phyloP scores from a whole-genome alignment of 805 yeast genomes.

The Monosporozyma aerobia region DNA sequence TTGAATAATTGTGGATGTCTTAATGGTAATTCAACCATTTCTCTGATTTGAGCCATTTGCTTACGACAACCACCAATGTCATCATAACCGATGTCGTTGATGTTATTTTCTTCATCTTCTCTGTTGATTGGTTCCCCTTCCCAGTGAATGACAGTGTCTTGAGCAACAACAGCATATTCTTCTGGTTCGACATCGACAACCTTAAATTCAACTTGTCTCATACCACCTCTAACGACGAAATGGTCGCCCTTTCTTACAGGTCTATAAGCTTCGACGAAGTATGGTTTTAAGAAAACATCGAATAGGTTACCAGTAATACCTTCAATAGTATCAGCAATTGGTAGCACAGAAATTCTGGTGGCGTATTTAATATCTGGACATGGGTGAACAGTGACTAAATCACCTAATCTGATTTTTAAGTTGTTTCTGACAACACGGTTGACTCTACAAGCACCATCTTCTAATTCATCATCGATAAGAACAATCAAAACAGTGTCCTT shows the following conservation, averaged over 20 bases:
- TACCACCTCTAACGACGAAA: constrained; percentile 94
- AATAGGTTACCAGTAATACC: constrained; percentile 94
- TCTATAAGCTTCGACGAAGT: constrained; percentile 97
- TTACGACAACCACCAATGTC: constrained; percentile 99
- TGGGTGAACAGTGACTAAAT: constrained; percentile 81
- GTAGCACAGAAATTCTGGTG: constrained; percentile 85
- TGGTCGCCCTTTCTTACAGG: constrained; percentile 97
- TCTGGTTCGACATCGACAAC: constrained; percentile 97
- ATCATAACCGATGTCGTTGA: constrained; percentile 96
- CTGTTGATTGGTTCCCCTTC: constrained; percentile 95
- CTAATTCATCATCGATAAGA: constrained; percentile 91
- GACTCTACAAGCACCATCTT: constrained; percentile 87
- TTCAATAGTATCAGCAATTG: constrained; percentile 96
- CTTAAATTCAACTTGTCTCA: constrained; percentile 98
- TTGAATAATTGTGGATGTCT: constrained; percentile 98
- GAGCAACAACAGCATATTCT: constrained; percentile 95
- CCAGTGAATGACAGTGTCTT: constrained; percentile 95
- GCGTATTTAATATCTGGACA: constrained; percentile 98
- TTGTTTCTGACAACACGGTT: constrained; percentile 96
- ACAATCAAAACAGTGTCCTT: constrained; percentile 95
- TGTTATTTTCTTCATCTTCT: constrained; percentile 59
- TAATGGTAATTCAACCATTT: constrained; percentile 93
- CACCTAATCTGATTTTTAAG: constrained; percentile 89
- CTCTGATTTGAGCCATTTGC: constrained; percentile 99
- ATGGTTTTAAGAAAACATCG: constrained; percentile 93